phyloP scores from a whole-genome alignment of 345 rosid species.

The Bruguiera sexangula region DNA sequence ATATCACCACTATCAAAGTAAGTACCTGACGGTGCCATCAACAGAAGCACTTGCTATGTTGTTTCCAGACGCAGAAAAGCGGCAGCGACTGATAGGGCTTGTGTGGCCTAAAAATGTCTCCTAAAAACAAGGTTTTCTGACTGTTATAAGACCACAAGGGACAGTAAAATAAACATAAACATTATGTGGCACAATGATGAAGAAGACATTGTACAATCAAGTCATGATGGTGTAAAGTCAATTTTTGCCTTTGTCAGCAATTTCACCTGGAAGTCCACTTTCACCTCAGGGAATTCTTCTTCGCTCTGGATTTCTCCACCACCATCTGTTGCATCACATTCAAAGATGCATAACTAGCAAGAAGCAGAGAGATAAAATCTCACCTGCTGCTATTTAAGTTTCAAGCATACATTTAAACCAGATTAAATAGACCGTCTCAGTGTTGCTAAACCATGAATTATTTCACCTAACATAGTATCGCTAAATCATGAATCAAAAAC shows the following conservation, averaged over 20 bases:
- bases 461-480: too few species aligned
- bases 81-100: conserved; percentile 62
- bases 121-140: conserved; percentile 28
- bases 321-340: conserved; percentile 35
- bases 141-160: background rate
- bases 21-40: conserved; percentile 77
- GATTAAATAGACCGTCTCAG: background rate
- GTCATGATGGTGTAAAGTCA: background rate
- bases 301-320: conserved; percentile 38
- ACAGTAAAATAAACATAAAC: background rate
- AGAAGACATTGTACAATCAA: background rate
- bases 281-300: conserved; percentile 64
- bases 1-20: conserved; percentile 8
- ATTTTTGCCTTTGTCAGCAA: conserved; percentile 5
- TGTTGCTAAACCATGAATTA: too few species aligned
- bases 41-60: conserved; percentile 73
- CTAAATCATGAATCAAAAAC: too few species aligned
- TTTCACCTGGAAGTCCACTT: conserved; percentile 63
- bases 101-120: conserved; percentile 76
- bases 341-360: conserved; percentile 10
- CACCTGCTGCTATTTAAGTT: background rate
- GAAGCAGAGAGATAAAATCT: conserved; percentile 3
- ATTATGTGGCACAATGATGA: background rate
- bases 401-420: background rate
- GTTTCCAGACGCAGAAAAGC: conserved; percentile 73